Percentiles rank a stretch among this genome's conserved stretches.
These are phyloP conservation scores for Xylariales sp. DNA, from an alignment of 2,329 filamentous ascomycete genomes.

Conservation along the genomic window DNA sequence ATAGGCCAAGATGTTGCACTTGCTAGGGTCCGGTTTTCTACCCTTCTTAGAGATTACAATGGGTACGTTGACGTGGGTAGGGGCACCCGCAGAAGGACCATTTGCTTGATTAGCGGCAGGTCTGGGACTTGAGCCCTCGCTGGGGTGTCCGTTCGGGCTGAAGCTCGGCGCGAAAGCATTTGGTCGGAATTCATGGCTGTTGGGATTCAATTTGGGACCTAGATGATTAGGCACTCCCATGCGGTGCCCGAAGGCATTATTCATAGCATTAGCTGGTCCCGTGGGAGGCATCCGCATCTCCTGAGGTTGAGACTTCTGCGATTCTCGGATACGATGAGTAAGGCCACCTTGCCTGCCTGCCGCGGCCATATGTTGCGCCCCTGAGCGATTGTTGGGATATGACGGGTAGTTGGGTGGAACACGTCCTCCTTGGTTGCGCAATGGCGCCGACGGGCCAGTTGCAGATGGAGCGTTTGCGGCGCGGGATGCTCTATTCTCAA, in stretches of 20 bases:
- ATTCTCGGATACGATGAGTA: conserved; percentile 64
- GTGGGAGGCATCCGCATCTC: conserved; percentile 79
- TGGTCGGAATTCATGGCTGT: conserved; percentile 83
- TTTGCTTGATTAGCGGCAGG: conserved; percentile 66
- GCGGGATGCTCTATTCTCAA: conserved; percentile 46
- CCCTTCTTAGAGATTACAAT: conserved; percentile 77
- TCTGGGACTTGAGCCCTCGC: conserved; percentile 77
- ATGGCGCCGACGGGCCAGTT: conserved; percentile 36
- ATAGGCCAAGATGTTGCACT: conserved; percentile 67
- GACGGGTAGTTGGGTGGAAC: conserved; percentile 61
- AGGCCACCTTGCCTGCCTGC: conserved; percentile 59
- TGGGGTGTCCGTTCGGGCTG: conserved; percentile 75
- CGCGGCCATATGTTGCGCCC: conserved; percentile 56
- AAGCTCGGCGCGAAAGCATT: conserved; percentile 85
- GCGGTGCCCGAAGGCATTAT: conserved; percentile 65
- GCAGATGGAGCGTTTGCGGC: conserved; percentile 47
- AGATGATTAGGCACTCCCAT: conserved; percentile 64
- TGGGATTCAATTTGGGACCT: conserved; percentile 70
- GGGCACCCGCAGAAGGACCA: conserved; percentile 44
- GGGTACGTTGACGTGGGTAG: conserved; percentile 50
- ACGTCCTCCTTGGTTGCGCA: conserved; percentile 57
- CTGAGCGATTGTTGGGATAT: conserved; percentile 61
- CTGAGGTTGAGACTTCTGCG: conserved; percentile 60
- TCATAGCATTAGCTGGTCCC: conserved; percentile 71
- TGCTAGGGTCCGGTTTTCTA: conserved; percentile 76